A percentile compares a stretch with the other conserved stretches of the same genome.
Evolutionary conservation across 1,284 basidiomycete genomes (phyloP).

Genomic region (Sanghuangporus baumii): DNA sequence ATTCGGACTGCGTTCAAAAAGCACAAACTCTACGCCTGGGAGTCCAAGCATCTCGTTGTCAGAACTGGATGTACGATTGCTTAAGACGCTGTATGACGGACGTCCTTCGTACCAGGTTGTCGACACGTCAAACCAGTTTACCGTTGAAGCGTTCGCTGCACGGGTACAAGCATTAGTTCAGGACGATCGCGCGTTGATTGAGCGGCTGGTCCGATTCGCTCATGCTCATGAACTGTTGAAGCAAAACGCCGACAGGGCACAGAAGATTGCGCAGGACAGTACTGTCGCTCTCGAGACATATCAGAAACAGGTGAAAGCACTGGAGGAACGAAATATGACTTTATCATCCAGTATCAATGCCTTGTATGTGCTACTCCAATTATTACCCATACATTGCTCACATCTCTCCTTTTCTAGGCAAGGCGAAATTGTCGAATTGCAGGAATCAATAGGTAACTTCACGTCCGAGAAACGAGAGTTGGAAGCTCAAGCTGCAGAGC

Average conservation of each 20-base stretch:
- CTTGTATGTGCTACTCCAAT: slow-evolving; percentile 41
- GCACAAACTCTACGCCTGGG: slow-evolving; percentile 33
- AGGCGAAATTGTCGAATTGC: slow-evolving; percentile 63
- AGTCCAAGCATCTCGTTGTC: slow-evolving; percentile 54
- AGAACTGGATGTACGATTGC: slow-evolving; percentile 72
- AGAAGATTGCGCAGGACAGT: slow-evolving; percentile 82
- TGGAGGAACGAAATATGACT: slow-evolving; percentile 67
- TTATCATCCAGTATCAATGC: slow-evolving; percentile 46
- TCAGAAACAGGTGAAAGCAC: slow-evolving; percentile 74
- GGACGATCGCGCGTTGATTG: slow-evolving; percentile 79
- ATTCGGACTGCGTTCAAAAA: slow-evolving; percentile 42
- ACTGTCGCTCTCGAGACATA: slow-evolving; percentile 77
- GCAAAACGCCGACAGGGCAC: slow-evolving; percentile 84
- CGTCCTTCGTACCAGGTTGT: slow-evolving; percentile 32
- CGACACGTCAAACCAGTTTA: slow-evolving; percentile 43
- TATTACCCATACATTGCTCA: slow-evolving; percentile 1
- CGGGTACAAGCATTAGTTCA: slow-evolving; percentile 73
- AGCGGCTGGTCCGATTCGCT: slow-evolving; percentile 76
- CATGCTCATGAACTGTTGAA: slow-evolving; percentile 84
- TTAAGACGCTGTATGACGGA: slow-evolving; percentile 66
- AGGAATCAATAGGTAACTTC: slow-evolving; percentile 54
- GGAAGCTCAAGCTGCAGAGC: slow-evolving; percentile 64
- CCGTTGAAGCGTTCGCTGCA: slow-evolving; percentile 66
- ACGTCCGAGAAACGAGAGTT: slow-evolving; percentile 59
- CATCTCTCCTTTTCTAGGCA: slow-evolving; percentile 39